Conservation (phyloP, 169 alveolate species). For the Hepatocystis sp. region DNA sequence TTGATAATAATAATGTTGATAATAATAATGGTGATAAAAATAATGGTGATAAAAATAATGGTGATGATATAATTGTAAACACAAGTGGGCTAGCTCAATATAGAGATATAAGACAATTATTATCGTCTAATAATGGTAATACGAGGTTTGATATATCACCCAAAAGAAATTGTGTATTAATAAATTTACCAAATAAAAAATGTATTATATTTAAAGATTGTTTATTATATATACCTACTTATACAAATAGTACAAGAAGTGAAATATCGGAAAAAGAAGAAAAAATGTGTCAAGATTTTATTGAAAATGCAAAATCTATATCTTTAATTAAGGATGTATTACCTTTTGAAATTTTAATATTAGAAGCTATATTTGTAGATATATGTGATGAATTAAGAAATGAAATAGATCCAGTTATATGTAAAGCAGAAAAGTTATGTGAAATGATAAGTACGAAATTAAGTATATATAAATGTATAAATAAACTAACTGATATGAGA, state of each 20-base stretch:
- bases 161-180: conserved; percentile 64
- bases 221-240: conserved; percentile 62
- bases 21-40: no score
- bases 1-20: no score
- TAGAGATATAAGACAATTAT: conserved; percentile 73
- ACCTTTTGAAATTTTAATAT: conserved; percentile 80
- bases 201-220: conserved; percentile 73
- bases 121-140: conserved; percentile 43
- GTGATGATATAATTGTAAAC: conserved; percentile 51
- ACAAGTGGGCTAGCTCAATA: conserved; percentile 76
- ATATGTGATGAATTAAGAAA: conserved; percentile 78
- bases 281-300: conserved; percentile 57
- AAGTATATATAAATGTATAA: conserved; percentile 79
- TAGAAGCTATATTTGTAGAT: conserved; percentile 80
- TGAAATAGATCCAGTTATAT: conserved; percentile 78
- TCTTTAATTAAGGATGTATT: conserved; percentile 74
- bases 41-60: no score
- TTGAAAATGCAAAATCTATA: conserved; percentile 71
- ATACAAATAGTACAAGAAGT: conserved; percentile 47
- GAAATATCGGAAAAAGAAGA: conserved; percentile 66
- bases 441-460: conserved; percentile 78
- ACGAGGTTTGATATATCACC: conserved; percentile 75
- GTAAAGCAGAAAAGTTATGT: conserved; percentile 77
- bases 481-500: conserved; percentile 81
- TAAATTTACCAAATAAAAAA: conserved; percentile 66